Percentiles rank a stretch among this genome's conserved stretches.
Conservation (phyloP, 345 rosid species). For the Clarkia xantiana region DNA sequence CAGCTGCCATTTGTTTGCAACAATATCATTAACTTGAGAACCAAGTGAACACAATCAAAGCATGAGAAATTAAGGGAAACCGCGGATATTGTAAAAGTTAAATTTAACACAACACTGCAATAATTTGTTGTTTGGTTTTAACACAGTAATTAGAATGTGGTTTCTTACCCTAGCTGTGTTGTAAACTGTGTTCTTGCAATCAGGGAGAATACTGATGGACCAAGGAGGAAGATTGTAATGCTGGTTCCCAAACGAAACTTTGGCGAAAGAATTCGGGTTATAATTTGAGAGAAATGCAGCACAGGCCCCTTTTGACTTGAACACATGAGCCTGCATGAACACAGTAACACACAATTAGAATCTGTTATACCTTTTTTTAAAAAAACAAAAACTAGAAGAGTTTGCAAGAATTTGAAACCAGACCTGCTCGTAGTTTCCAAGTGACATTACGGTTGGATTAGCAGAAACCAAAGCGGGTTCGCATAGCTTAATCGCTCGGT, state of each 20-base stretch:
- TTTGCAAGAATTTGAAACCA: not conserved
- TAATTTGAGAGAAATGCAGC: conserved; percentile 93
- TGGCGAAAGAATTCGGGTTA: conserved; percentile 46
- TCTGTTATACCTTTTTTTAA: not conserved
- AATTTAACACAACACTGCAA: too few species aligned
- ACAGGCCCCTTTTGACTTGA: conserved; percentile 69
- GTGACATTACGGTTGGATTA: conserved; percentile 42
- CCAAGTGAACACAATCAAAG: too few species aligned
- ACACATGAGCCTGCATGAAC: conserved; percentile 67
- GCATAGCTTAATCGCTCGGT: conserved; percentile 78
- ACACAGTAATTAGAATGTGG: too few species aligned
- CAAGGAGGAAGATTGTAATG: conserved; percentile 96
- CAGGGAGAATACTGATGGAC: conserved; percentile 98
- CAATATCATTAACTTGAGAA: too few species aligned
- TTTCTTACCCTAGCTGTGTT: conserved; percentile 89
- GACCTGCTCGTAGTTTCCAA: conserved; percentile 92
- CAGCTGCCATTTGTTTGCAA: not conserved
- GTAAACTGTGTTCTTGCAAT: conserved; percentile 94
- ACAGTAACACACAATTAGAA: not conserved
- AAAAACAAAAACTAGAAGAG: not conserved
- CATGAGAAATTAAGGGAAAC: too few species aligned
- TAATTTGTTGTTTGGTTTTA: too few species aligned
- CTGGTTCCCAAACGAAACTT: conserved; percentile 55
- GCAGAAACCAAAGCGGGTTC: conserved; percentile 80
- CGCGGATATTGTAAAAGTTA: too few species aligned